phyloP scores from a whole-genome alignment of 768 basidiomycete species.

The Calocera cornea region DNA sequence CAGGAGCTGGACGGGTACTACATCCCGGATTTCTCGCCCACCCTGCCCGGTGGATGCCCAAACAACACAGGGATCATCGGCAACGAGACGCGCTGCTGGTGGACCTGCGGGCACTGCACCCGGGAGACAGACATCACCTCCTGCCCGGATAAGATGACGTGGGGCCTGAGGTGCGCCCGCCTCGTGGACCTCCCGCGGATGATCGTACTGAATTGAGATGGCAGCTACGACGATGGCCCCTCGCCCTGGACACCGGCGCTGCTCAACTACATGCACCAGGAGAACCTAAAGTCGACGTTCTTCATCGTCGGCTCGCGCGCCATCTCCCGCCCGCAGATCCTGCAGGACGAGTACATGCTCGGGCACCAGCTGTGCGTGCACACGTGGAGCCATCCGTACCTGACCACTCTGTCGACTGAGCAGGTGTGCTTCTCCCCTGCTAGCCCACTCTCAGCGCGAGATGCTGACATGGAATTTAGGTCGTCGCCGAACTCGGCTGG shows the following conservation, averaged over 20 bases:
- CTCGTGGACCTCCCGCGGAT: neutral
- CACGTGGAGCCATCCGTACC: conserved; percentile 29
- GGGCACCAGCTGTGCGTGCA: conserved; percentile 67
- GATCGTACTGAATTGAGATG: neutral
- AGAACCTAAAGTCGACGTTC: conserved; percentile 66
- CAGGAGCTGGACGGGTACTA: conserved; percentile 54
- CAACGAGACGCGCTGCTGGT: conserved; percentile 53
- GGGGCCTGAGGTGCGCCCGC: conserved; percentile 32
- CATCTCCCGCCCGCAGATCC: conserved; percentile 51
- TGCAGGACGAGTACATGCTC: conserved; percentile 62
- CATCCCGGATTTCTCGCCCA: conserved; percentile 52
- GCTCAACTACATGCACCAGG: conserved; percentile 49
- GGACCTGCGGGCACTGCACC: conserved; percentile 65
- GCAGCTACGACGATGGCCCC: conserved; percentile 64
- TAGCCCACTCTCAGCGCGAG: conserved; percentile 50
- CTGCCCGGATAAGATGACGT: conserved; percentile 51
- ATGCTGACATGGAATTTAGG: conserved; percentile 63
- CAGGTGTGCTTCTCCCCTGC: neutral
- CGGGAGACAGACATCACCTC: conserved; percentile 48
- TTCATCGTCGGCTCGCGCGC: conserved; percentile 76
- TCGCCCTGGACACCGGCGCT: conserved; percentile 62
- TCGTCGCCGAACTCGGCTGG: conserved; percentile 84
- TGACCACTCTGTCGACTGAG: neutral
- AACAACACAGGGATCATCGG: conserved; percentile 40
- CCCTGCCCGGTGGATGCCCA: conserved; percentile 36